Evolutionary conservation across 108 stramenopile species (phyloP).

Genomic region (Cyclotella sp.): DNA sequence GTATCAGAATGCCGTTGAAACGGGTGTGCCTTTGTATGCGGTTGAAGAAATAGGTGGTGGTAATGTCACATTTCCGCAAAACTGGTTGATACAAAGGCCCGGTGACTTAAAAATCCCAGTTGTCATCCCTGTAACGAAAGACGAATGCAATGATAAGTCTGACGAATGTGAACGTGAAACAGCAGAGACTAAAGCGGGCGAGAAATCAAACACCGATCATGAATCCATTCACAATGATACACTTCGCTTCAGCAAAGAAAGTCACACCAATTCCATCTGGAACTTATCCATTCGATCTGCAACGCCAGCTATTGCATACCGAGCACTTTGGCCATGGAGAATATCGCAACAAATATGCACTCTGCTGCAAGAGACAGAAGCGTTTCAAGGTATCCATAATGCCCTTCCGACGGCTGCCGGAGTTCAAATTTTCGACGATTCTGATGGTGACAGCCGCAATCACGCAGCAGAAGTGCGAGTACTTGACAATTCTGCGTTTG

Average conservation of each 20-base stretch:
- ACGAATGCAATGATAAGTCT: constrained; percentile 4
- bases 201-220: neutral
- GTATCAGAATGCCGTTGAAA: neutral
- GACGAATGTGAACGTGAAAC: neutral
- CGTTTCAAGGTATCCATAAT: constrained; percentile 40
- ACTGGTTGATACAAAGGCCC: constrained; percentile 37
- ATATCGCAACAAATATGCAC: constrained; percentile 54
- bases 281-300: constrained; percentile 35
- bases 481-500: constrained; percentile 57
- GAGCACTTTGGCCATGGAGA: constrained; percentile 67
- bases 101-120: constrained; percentile 33
- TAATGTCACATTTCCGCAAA: constrained; percentile 38
- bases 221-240: neutral
- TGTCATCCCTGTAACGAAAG: neutral
- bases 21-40: constrained; percentile 35
- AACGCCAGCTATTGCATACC: constrained; percentile 44
- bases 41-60: constrained; percentile 47
- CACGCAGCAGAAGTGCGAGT: constrained; percentile 22
- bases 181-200: neutral
- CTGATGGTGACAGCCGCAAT: neutral
- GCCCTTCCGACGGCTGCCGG: constrained; percentile 53
- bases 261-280: constrained; percentile 18
- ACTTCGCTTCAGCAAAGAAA: neutral
- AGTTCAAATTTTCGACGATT: neutral
- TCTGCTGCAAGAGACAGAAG: constrained; percentile 32